These are phyloP conservation scores for Penstemon barbatus DNA, from an alignment of 257 asterid species.

Conservation along the genomic window DNA sequence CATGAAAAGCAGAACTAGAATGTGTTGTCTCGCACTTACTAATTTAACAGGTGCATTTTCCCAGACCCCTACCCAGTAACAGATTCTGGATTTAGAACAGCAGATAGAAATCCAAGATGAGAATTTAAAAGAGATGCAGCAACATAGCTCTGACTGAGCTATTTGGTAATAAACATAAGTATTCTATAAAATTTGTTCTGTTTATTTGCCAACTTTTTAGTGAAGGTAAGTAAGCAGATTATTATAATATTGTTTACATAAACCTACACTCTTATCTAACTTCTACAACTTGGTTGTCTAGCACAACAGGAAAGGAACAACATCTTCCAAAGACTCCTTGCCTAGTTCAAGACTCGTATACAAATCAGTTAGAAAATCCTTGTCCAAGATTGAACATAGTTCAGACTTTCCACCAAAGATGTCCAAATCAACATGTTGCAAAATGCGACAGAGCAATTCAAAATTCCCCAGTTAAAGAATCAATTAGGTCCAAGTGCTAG, in stretches of 20 bases:
- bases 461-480: constrained; percentile 1
- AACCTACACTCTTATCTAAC: background rate
- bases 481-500: background rate
- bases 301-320: background rate
- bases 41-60: no score
- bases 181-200: background rate
- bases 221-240: background rate
- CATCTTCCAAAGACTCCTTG: constrained; percentile 5
- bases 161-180: background rate
- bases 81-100: constrained; percentile 6
- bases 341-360: no score
- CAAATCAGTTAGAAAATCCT: background rate
- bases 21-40: no score
- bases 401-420: background rate
- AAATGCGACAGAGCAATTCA: background rate
- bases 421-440: background rate
- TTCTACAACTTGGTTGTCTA: background rate
- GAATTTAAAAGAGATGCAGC: background rate
- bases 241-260: constrained; percentile 1
- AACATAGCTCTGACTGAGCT: background rate
- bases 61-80: background rate
- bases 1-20: background rate
- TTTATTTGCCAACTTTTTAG: background rate
- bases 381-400: background rate
- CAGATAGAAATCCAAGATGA: background rate